Conservation (phyloP, 2,329 filamentous ascomycete species). For the Cyclaneusma minus region DNA sequence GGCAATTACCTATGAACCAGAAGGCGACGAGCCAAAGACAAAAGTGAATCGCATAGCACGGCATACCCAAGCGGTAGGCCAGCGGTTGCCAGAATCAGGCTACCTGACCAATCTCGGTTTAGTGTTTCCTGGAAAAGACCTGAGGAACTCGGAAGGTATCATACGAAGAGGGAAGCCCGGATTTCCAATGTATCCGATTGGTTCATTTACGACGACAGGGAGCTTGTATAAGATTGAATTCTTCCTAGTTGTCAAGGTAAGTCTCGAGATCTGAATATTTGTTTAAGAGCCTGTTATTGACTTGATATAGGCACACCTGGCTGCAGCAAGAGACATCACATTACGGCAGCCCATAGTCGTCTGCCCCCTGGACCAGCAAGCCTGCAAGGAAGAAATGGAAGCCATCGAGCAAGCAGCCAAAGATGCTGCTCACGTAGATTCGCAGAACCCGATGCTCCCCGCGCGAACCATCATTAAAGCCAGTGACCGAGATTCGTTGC, state of each 20-base stretch:
- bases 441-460: conserved; percentile 85
- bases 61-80: conserved; percentile 65
- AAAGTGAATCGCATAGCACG: conserved; percentile 80
- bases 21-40: conserved; percentile 85
- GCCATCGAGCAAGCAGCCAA: conserved; percentile 92
- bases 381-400: conserved; percentile 97
- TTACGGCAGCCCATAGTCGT: conserved; percentile 90
- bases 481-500: conserved; percentile 50
- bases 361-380: conserved; percentile 86
- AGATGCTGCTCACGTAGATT: conserved; percentile 76
- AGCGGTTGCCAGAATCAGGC: conserved; percentile 77
- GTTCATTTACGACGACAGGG: conserved; percentile 84
- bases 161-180: conserved; percentile 70
- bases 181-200: conserved; percentile 79
- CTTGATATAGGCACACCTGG: conserved; percentile 61
- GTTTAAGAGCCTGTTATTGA: too few relatives aligned
- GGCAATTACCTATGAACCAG: conserved; percentile 96
- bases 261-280: conserved; percentile 6
- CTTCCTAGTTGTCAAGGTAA: conserved; percentile 83
- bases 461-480: conserved; percentile 68
- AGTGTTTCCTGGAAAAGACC: conserved; percentile 78
- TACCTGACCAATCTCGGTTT: conserved; percentile 88
- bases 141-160: conserved; percentile 76
- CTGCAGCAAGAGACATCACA: conserved; percentile 73
- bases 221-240: conserved; percentile 98